phyloP scores from a whole-genome alignment of 2,329 filamentous ascomycete species.

The Hypoxylon sp. region DNA sequence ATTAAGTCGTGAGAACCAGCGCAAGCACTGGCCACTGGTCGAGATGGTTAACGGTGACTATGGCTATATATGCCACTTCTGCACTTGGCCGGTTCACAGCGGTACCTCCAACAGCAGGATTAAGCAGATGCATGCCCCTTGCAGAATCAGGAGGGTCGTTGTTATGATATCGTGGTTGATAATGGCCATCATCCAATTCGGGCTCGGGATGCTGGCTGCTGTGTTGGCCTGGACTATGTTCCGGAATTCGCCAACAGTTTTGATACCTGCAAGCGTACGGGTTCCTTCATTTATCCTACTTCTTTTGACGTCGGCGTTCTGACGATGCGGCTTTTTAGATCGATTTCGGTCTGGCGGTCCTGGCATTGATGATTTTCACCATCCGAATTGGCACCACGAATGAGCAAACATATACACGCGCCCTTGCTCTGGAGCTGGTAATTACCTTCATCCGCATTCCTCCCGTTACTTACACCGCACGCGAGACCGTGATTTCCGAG shows the following conservation, averaged over 20 bases:
- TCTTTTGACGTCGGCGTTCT: slow-evolving; percentile 24
- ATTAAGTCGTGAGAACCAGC: slow-evolving; percentile 48
- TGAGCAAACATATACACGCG: slow-evolving; percentile 50
- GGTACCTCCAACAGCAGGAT: slow-evolving; percentile 42
- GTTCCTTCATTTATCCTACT: slow-evolving; percentile 11
- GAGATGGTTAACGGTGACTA: slow-evolving; percentile 50
- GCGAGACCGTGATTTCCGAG: slow-evolving; percentile 48
- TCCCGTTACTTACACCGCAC: slow-evolving; percentile 52
- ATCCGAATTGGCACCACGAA: slow-evolving; percentile 50
- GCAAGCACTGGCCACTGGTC: slow-evolving; percentile 53
- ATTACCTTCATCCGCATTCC: slow-evolving; percentile 53
- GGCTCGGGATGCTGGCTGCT: slow-evolving; percentile 52
- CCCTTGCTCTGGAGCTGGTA: slow-evolving; percentile 50
- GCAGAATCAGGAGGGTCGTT: slow-evolving; percentile 48
- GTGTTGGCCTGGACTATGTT: slow-evolving; percentile 52
- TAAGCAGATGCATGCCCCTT: slow-evolving; percentile 49
- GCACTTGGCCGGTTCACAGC: slow-evolving; percentile 53
- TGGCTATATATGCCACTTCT: slow-evolving; percentile 54
- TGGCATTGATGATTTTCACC: slow-evolving; percentile 50
- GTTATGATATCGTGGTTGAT: slow-evolving; percentile 50
- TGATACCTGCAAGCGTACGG: slow-evolving; percentile 52
- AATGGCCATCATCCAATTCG: slow-evolving; percentile 54
- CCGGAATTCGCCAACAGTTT: slow-evolving; percentile 44
- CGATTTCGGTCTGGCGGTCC: slow-evolving; percentile 52
- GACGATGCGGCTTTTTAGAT: slow-evolving; percentile 46